Percentiles rank a stretch among this genome's conserved stretches.
Evolutionary conservation across 805 yeast genomes (phyloP).

Genomic region (Cyberlindnera xishuangbannaensis): DNA sequence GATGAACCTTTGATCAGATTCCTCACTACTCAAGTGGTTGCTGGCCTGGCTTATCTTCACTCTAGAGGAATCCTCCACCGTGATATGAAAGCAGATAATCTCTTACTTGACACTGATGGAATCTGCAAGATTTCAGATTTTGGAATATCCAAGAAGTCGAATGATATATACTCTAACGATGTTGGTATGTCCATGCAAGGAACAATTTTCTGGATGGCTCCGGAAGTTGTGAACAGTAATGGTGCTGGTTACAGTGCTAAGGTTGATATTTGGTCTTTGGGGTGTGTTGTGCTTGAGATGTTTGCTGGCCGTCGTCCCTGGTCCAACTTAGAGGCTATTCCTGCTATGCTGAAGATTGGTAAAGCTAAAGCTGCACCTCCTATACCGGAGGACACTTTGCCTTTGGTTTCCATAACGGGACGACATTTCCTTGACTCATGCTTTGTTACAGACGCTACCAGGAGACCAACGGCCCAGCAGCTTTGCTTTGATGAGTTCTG

Average conservation of each 20-base stretch:
- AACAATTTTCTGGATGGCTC: conserved; percentile 99
- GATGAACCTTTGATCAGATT: conserved; percentile 71
- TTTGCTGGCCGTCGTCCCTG: conserved; percentile 97
- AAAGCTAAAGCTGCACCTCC: conserved; percentile 90
- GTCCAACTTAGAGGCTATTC: conserved; percentile 92
- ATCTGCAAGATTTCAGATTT: conserved; percentile 93
- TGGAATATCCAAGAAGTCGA: conserved; percentile 85
- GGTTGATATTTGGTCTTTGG: conserved; percentile 96
- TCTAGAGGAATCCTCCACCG: conserved; percentile 84
- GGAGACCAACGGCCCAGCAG: conserved; percentile 79
- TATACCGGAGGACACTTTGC: conserved; percentile 80
- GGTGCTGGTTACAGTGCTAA: conserved; percentile 96
- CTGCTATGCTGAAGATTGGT: conserved; percentile 88
- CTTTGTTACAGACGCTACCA: conserved; percentile 71
- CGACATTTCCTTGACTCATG: conserved; percentile 69
- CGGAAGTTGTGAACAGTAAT: conserved; percentile 89
- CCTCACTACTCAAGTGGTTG: conserved; percentile 71
- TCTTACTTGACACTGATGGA: conserved; percentile 85
- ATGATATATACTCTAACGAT: conserved; percentile 82
- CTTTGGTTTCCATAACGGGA: conserved; percentile 58
- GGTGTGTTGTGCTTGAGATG: conserved; percentile 97
- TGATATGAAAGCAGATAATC: conserved; percentile 91
- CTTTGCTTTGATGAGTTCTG: conserved; percentile 53
- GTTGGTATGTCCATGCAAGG: conserved; percentile 99
- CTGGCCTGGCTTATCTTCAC: conserved; percentile 86